These are phyloP conservation scores for Phytophthora niederhauseri DNA, from an alignment of 352 stramenopile genomes.

Conservation along the genomic window DNA sequence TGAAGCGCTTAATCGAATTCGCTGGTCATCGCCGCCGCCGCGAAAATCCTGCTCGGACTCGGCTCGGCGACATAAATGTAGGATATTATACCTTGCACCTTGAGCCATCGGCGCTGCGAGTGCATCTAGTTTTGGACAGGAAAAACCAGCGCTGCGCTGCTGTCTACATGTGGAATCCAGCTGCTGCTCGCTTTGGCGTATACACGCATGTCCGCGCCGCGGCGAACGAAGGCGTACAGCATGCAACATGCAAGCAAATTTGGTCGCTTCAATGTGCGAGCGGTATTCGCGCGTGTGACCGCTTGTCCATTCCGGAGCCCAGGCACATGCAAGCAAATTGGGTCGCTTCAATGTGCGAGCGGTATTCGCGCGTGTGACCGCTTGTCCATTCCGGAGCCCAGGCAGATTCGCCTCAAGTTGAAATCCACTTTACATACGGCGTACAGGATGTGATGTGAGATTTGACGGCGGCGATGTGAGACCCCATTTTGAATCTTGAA, in stretches of 20 bases:
- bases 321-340: background rate
- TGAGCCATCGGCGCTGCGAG: too few relatives aligned
- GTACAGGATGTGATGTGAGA: slow-evolving; percentile 22
- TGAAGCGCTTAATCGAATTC: slow-evolving; percentile 20
- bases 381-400: slow-evolving; percentile 5
- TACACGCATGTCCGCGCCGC: background rate
- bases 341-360: background rate
- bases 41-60: background rate
- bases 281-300: background rate
- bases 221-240: background rate
- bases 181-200: background rate
- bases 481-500: slow-evolving; percentile 25
- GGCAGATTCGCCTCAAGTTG: slow-evolving; percentile 12
- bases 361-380: background rate
- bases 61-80: too few relatives aligned
- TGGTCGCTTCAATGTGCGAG: background rate
- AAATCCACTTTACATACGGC: slow-evolving; percentile 13
- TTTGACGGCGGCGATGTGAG: slow-evolving; percentile 2
- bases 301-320: slow-evolving; percentile 5
- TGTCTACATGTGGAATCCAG: background rate
- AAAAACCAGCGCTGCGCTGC: background rate
- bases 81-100: background rate
- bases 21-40: slow-evolving; percentile 3
- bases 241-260: background rate
- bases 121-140: background rate